Conservation (phyloP, 495 filamentous ascomycete species). For the Xylaria venustula region DNA sequence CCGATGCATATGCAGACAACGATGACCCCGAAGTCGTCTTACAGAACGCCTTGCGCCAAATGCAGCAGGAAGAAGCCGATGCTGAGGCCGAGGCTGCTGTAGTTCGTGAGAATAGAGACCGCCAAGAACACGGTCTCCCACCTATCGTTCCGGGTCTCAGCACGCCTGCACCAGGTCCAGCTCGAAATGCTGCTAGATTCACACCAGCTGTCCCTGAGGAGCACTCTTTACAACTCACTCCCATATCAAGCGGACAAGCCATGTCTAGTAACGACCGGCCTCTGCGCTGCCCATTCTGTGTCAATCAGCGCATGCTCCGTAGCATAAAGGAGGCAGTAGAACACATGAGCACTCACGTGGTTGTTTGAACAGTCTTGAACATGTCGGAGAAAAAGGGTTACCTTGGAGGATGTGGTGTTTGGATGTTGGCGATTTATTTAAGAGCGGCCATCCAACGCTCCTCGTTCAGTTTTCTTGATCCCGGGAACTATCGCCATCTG, state of each 20-base stretch:
- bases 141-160: slow-evolving; percentile 28
- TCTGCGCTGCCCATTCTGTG: slow-evolving; percentile 55
- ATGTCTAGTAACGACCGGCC: slow-evolving; percentile 45
- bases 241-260: slow-evolving; percentile 44
- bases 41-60: slow-evolving; percentile 46
- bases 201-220: slow-evolving; percentile 33
- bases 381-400: too few relatives aligned
- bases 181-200: slow-evolving; percentile 18
- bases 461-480: too few relatives aligned
- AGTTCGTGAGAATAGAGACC: slow-evolving; percentile 43
- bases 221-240: slow-evolving; percentile 42
- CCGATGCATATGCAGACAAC: slow-evolving; percentile 24
- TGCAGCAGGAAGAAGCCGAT: slow-evolving; percentile 50
- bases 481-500: too few relatives aligned
- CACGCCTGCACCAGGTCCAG: slow-evolving; percentile 20
- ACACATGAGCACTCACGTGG: slow-evolving; percentile 58
- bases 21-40: slow-evolving; percentile 52
- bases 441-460: background rate
- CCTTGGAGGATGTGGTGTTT: too few relatives aligned
- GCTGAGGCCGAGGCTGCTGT: slow-evolving; percentile 46
- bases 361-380: slow-evolving; percentile 36
- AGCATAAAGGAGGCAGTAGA: slow-evolving; percentile 59
- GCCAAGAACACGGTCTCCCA: slow-evolving; percentile 42
- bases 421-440: too few relatives aligned
- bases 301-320: slow-evolving; percentile 56